Evolutionary conservation across 2,329 filamentous ascomycete genomes (phyloP).

Genomic region (Rachicladosporium sp.): DNA sequence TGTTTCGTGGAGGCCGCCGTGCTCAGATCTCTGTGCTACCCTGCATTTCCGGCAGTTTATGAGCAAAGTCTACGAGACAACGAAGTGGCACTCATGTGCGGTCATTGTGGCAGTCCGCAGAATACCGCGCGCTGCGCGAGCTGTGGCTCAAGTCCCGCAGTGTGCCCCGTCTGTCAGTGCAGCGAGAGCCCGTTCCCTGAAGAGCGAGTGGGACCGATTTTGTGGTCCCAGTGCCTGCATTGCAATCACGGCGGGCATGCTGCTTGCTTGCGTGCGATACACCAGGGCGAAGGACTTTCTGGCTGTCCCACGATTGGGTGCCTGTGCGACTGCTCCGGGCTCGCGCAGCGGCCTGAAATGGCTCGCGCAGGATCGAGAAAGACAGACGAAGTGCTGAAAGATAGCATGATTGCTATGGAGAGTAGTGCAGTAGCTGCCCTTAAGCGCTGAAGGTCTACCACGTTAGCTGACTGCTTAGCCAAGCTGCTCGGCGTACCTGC

Average conservation of each 20-base stretch:
- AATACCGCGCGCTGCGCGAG: background rate
- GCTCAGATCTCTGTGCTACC: constrained; percentile 44
- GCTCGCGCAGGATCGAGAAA: too few relatives aligned
- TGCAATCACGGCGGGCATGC: constrained; percentile 51
- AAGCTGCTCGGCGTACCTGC: too few relatives aligned
- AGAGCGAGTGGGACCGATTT: constrained; percentile 30
- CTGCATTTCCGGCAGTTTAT: constrained; percentile 43
- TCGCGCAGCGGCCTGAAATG: too few relatives aligned
- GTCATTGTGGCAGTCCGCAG: constrained; percentile 30
- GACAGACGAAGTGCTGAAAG: too few relatives aligned
- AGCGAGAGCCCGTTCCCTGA: constrained; percentile 1
- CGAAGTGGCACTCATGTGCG: constrained; percentile 42
- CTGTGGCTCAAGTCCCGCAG: too few relatives aligned
- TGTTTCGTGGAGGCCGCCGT: constrained; percentile 42
- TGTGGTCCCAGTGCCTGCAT: constrained; percentile 40
- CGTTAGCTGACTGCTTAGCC: too few relatives aligned
- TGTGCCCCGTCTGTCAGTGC: constrained; percentile 3
- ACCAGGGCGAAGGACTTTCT: constrained; percentile 36
- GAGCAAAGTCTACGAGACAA: constrained; percentile 45
- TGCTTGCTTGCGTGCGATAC: constrained; percentile 46
- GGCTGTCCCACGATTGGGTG: constrained; percentile 50
- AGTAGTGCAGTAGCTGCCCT: too few relatives aligned
- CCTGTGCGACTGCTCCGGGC: constrained; percentile 44
- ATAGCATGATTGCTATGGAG: too few relatives aligned
- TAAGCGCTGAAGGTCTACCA: too few relatives aligned